Conservation (phyloP, 371 early-diverging fungal species). For the Mucor indicus region DNA sequence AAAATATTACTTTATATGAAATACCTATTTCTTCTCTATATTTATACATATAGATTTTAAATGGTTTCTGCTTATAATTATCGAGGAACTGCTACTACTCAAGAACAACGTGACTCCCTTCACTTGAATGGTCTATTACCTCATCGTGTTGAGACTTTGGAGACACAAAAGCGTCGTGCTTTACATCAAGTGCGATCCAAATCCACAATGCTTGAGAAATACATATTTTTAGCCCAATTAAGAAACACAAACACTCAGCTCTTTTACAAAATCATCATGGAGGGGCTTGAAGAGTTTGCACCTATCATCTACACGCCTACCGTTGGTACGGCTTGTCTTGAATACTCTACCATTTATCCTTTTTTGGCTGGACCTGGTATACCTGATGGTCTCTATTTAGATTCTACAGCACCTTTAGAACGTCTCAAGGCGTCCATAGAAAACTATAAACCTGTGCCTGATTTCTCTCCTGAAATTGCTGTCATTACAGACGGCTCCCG, state of each 20-base stretch:
- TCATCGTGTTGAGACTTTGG: constrained; percentile 26
- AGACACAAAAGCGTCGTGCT: constrained; percentile 70
- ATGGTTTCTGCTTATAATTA: too few species aligned
- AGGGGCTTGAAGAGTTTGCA: constrained; percentile 72
- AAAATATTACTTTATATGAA: too few species aligned
- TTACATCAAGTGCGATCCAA: constrained; percentile 65
- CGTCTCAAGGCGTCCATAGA: constrained; percentile 63
- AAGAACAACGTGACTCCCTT: constrained; percentile 27
- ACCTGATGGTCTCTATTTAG: constrained; percentile 81
- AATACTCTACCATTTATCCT: constrained; percentile 86
- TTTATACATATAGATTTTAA: too few species aligned
- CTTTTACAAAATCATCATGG: constrained; percentile 76
- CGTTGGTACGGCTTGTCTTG: constrained; percentile 86
- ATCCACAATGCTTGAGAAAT: constrained; percentile 70
- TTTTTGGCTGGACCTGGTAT: constrained; percentile 73
- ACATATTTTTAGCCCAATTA: constrained; percentile 77
- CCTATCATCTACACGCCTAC: constrained; percentile 93
- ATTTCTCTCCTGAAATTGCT: constrained; percentile 68
- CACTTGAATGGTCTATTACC: constrained; percentile 70
- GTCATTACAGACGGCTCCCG: constrained; percentile 96
- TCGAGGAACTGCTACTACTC: constrained; percentile 15
- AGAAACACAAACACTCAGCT: constrained; percentile 73
- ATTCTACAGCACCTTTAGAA: constrained; percentile 59
- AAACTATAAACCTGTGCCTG: constrained; percentile 53
- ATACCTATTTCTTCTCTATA: too few species aligned